These are phyloP conservation scores for Neoboletus subvelutipes DNA, from an alignment of 768 basidiomycete genomes.

Conservation along the genomic window DNA sequence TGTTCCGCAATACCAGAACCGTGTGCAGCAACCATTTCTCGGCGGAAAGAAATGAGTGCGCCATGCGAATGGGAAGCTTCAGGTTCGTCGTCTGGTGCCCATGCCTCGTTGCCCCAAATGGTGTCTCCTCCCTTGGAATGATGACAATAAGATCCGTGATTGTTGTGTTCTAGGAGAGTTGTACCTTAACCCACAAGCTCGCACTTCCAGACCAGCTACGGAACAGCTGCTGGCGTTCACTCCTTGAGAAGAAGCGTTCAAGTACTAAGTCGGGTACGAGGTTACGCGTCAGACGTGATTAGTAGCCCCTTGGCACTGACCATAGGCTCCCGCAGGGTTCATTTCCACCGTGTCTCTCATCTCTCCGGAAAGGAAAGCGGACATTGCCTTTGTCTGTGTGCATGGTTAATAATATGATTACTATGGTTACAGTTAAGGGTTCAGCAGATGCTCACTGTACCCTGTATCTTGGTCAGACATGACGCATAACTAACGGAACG, in stretches of 20 bases:
- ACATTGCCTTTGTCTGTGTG: conserved; percentile 88
- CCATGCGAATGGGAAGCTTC: conserved; percentile 67
- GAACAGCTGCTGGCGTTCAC: conserved; percentile 87
- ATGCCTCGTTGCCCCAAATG: conserved; percentile 76
- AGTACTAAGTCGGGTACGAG: conserved; percentile 47
- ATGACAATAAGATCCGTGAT: neutral
- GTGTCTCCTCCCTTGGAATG: conserved; percentile 66
- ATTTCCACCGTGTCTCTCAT: conserved; percentile 92
- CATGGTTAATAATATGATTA: neutral
- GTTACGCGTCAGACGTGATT: neutral
- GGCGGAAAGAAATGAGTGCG: conserved; percentile 78
- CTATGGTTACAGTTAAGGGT: neutral
- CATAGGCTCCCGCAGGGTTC: conserved; percentile 77
- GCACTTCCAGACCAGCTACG: conserved; percentile 94
- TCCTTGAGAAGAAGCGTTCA: conserved; percentile 87
- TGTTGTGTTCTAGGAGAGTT: neutral
- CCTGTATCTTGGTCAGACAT: conserved; percentile 40
- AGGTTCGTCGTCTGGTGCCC: conserved; percentile 76
- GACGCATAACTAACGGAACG: neutral
- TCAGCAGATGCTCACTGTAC: conserved; percentile 56
- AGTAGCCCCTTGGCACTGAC: conserved; percentile 33
- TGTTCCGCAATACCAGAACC: conserved; percentile 14
- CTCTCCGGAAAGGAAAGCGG: conserved; percentile 93
- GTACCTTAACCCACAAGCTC: conserved; percentile 92
- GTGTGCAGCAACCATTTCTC: conserved; percentile 11